Evolutionary conservation across 441 rosid species (phyloP).

Genomic region (Pelargonium citronellum): DNA sequence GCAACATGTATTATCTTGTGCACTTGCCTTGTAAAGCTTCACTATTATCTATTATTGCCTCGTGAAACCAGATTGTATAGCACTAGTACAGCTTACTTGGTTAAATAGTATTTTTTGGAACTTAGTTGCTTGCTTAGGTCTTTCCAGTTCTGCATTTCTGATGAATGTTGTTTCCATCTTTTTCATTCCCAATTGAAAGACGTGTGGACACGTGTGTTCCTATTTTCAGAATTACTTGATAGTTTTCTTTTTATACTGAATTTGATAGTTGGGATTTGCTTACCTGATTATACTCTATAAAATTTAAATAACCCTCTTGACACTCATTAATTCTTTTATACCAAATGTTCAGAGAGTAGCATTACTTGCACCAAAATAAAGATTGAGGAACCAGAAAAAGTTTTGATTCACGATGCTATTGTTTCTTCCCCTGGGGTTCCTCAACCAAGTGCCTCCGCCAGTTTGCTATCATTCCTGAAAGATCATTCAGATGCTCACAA

Average conservation of each 20-base stretch:
- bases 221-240: background rate
- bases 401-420: constrained; percentile 15
- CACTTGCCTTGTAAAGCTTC: too few relatives aligned
- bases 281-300: background rate
- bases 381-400: constrained; percentile 24
- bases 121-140: background rate
- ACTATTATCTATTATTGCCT: too few relatives aligned
- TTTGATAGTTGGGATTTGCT: background rate
- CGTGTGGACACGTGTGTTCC: background rate
- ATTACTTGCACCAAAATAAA: constrained; percentile 14
- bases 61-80: too few relatives aligned
- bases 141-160: background rate
- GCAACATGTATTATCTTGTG: too few relatives aligned
- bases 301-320: constrained; percentile 1
- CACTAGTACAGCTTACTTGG: too few relatives aligned
- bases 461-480: constrained; percentile 7
- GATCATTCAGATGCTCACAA: constrained; percentile 21
- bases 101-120: background rate
- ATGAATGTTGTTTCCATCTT: background rate
- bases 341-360: constrained; percentile 15
- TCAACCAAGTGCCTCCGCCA: constrained; percentile 16
- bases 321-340: constrained; percentile 5
- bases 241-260: background rate
- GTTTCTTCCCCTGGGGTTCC: constrained; percentile 19
- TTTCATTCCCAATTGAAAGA: background rate